Evolutionary conservation across 2,329 filamentous ascomycete species (phyloP), one percentile per base, ranked within the genome.

Genomic region (Periconia digitata): DNA sequence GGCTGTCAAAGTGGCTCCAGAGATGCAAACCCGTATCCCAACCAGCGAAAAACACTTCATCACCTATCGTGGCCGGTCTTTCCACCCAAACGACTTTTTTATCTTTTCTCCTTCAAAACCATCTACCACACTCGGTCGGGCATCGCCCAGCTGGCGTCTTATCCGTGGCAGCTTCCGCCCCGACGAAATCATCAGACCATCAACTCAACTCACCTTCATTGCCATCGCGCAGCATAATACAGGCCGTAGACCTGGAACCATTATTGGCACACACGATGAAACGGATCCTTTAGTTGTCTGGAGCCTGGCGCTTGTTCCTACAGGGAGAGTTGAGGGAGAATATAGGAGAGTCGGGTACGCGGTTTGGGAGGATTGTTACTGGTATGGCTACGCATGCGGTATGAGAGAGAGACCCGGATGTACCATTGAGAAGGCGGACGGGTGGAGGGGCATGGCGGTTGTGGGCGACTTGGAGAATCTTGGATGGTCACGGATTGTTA

Each of bases 331-430:
- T 1, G 35, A 50, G 12, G 42, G 43, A 1, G 49, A 55, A 17
- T 63, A 59, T 36, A 44, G 53, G 13, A 51, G 60, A 2, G 54
- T 63, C 3, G 58, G 60, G 0, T 55, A 60, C 16, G 55, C 47
- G 1, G 44, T 51, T 3, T 61, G 60, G 60, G 51, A 57, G 1
- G 49, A 56, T 12, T 63, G 58, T 34, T 47, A 50, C 1, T 63
- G 58, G 60, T 61, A 58, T 46, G 60, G 59, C 5, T 59, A 56
- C 22, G 20, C 42, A 12, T 62, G 59, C 44, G 54, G 52, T 2
- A 35, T 17, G 15, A 55, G 49, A 23, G 43, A 44, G 8, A 15
- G 43, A 3, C 43, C 27, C 15, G 48, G 51, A 7, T 32, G 53
- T 8, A 27, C 16, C 6, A 36, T 53, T 7, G 45, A 56, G 37